Evolutionary conservation across 441 rosid species (phyloP).

Genomic region (Pelargonium fulgidum): DNA sequence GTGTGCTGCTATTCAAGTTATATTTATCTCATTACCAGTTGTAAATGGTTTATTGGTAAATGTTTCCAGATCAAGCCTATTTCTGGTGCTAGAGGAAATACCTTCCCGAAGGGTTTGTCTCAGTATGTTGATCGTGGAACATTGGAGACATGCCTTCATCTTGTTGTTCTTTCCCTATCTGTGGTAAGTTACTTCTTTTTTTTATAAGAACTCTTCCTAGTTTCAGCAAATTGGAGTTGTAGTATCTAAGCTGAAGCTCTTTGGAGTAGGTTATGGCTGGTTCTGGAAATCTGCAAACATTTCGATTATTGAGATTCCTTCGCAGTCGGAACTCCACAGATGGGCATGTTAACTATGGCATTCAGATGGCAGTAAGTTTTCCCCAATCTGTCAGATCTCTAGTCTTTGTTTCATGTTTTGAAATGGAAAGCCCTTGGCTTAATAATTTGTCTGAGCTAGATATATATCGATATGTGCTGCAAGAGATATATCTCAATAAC

Average conservation of each 20-base stretch:
- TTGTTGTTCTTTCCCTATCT: slow-evolving; percentile 77
- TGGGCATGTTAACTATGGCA: slow-evolving; percentile 89
- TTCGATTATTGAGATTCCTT: slow-evolving; percentile 81
- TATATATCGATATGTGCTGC: background rate
- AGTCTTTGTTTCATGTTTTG: background rate
- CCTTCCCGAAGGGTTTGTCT: slow-evolving; percentile 77
- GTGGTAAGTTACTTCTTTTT: slow-evolving; percentile 42
- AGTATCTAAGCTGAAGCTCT: slow-evolving; percentile 19
- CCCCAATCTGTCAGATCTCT: slow-evolving; percentile 15
- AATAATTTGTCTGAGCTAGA: background rate
- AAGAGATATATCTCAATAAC: slow-evolving; percentile 4
- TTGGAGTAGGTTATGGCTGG: slow-evolving; percentile 88
- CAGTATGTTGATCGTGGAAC: slow-evolving; percentile 81
- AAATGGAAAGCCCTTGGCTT: background rate
- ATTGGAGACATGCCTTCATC: slow-evolving; percentile 88
- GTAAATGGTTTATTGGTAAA: slow-evolving; percentile 17
- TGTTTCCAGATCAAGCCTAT: slow-evolving; percentile 81
- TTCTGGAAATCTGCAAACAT: slow-evolving; percentile 81
- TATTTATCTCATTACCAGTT: slow-evolving; percentile 18
- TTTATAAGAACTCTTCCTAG: background rate
- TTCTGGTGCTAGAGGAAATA: slow-evolving; percentile 37
- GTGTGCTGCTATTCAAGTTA: slow-evolving; percentile 19
- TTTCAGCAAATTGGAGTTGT: slow-evolving; percentile 15
- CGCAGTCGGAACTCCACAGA: slow-evolving; percentile 69
- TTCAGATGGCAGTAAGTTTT: slow-evolving; percentile 83